A percentile compares a stretch with the other conserved stretches of the same genome.
Evolutionary conservation across 2,329 filamentous ascomycete species (phyloP).

Genomic region (Ophiostoma tasmaniense): DNA sequence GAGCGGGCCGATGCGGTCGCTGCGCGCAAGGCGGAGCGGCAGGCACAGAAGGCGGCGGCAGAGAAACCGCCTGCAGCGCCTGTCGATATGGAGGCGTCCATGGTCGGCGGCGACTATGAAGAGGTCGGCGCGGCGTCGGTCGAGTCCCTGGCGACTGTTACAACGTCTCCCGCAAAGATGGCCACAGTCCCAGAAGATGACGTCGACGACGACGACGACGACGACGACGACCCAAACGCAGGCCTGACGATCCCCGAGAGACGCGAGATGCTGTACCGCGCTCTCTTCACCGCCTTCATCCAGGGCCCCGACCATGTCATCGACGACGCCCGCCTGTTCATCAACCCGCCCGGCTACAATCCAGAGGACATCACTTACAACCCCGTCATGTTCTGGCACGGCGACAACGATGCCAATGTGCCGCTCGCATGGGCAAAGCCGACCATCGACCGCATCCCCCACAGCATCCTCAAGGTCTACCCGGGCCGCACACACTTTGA

Average conservation of each 20-base stretch:
- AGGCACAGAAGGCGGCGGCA: slow-evolving; percentile 31
- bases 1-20: slow-evolving; percentile 13
- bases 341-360: slow-evolving; percentile 27
- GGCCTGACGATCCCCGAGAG: slow-evolving; percentile 20
- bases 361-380: slow-evolving; percentile 26
- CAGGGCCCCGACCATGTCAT: slow-evolving; percentile 25
- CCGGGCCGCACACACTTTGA: slow-evolving; percentile 27
- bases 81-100: slow-evolving; percentile 2
- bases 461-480: slow-evolving; percentile 28
- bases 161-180: slow-evolving; percentile 24
- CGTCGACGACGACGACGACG: neutral
- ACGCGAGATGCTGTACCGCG: slow-evolving; percentile 25
- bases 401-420: slow-evolving; percentile 26
- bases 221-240: neutral
- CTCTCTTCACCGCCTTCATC: slow-evolving; percentile 26
- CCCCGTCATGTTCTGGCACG: slow-evolving; percentile 29
- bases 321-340: slow-evolving; percentile 27
- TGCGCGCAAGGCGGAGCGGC: slow-evolving; percentile 25
- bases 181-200: neutral
- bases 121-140: slow-evolving; percentile 20
- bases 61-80: neutral
- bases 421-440: slow-evolving; percentile 30
- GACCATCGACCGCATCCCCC: slow-evolving; percentile 30
- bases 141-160: slow-evolving; percentile 6
- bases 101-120: slow-evolving; percentile 8